A percentile compares a stretch with the other conserved stretches of the same genome.
These are phyloP conservation scores for Rutstroemia sp. DNA, from an alignment of 2,329 filamentous ascomycete species.

Conservation along the genomic window DNA sequence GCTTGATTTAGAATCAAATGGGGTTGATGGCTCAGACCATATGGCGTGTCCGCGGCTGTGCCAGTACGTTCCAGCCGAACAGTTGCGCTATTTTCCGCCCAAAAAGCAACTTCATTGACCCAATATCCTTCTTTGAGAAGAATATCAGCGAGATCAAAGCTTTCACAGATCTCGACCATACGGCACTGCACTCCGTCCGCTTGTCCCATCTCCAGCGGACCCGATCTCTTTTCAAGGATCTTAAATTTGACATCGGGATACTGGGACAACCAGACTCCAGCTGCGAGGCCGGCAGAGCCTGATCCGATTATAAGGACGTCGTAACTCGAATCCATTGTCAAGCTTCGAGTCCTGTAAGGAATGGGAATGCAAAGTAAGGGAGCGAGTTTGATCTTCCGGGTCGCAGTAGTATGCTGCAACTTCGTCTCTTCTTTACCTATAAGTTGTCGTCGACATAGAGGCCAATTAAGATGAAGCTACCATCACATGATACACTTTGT, in stretches of 20 bases:
- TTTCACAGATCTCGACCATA: conserved; percentile 55
- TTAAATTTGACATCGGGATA: conserved; percentile 10
- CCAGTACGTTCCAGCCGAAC: conserved; percentile 34
- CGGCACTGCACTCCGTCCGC: conserved; percentile 57
- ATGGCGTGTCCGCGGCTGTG: conserved; percentile 37
- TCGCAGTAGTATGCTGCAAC: too few species aligned
- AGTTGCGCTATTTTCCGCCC: conserved; percentile 38
- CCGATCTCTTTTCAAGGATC: conserved; percentile 49
- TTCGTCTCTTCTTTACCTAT: too few species aligned
- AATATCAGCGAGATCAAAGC: conserved; percentile 48
- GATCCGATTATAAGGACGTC: neutral
- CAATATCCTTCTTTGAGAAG: conserved; percentile 59
- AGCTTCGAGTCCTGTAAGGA: too few species aligned
- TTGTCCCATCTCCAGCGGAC: conserved; percentile 50
- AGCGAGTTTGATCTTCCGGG: too few species aligned
- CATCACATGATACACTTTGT: too few species aligned
- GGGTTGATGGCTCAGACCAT: conserved; percentile 53
- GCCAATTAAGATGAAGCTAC: too few species aligned
- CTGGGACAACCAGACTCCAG: neutral
- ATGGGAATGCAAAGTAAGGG: too few species aligned
- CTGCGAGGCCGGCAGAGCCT: neutral
- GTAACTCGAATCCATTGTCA: too few species aligned
- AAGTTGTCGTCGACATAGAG: too few species aligned
- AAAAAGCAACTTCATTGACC: conserved; percentile 53
- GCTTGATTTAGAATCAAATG: conserved; percentile 66